phyloP scores from a whole-genome alignment of 768 basidiomycete genomes.

The Harrya chromipes region DNA sequence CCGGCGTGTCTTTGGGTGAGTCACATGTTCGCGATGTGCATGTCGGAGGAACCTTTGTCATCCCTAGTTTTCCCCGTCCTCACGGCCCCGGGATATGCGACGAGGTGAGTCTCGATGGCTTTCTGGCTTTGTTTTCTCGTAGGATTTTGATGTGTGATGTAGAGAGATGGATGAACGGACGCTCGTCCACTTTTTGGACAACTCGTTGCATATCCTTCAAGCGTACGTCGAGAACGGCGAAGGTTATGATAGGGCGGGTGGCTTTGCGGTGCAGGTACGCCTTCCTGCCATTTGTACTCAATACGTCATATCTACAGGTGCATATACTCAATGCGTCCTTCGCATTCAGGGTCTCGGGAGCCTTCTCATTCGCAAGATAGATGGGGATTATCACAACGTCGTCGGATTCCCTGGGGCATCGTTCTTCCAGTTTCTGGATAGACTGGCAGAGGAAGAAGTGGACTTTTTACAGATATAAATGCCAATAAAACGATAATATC shows the following conservation, averaged over 20 bases:
- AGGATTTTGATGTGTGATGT: background rate
- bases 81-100: slow-evolving; percentile 70
- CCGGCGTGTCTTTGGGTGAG: slow-evolving; percentile 81
- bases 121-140: background rate
- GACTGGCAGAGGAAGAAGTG: slow-evolving; percentile 69
- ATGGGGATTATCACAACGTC: slow-evolving; percentile 88
- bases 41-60: background rate
- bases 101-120: slow-evolving; percentile 44
- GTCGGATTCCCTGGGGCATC: slow-evolving; percentile 91
- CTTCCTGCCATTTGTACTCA: background rate
- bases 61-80: slow-evolving; percentile 67
- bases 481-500: too few species aligned
- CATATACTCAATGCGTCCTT: too few species aligned
- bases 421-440: slow-evolving; percentile 71
- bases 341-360: slow-evolving; percentile 69
- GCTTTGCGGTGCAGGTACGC: slow-evolving; percentile 88
- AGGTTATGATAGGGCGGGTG: slow-evolving; percentile 86
- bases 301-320: too few species aligned
- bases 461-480: too few species aligned
- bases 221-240: slow-evolving; percentile 87
- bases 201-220: slow-evolving; percentile 51
- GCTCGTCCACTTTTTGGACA: slow-evolving; percentile 73
- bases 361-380: slow-evolving; percentile 76
- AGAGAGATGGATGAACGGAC: slow-evolving; percentile 84
- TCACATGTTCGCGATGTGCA: background rate